Evolutionary conservation across 768 basidiomycete genomes (phyloP).

Genomic region (Baorangia bicolor): DNA sequence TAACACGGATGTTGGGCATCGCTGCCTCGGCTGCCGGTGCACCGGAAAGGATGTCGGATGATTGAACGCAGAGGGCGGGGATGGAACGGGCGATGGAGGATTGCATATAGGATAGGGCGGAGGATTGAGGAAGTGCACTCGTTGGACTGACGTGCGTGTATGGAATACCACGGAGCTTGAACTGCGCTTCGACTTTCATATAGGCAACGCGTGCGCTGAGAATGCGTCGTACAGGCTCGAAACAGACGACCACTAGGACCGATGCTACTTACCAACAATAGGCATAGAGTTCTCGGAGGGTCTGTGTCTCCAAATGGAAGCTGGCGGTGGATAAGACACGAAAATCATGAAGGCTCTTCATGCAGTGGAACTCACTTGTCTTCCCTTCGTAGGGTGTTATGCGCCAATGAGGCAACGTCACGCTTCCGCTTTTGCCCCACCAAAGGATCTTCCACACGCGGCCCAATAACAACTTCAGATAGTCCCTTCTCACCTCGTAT

Average conservation of each 20-base stretch:
- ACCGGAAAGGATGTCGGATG: constrained; percentile 75
- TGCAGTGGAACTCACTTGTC: constrained; percentile 24
- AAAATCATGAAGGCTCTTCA: background rate
- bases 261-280: constrained; percentile 76
- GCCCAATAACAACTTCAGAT: constrained; percentile 11
- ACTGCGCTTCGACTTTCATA: constrained; percentile 82
- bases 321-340: constrained; percentile 12
- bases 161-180: constrained; percentile 78
- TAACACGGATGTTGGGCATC: constrained; percentile 88
- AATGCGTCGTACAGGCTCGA: background rate
- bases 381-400: constrained; percentile 20
- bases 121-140: constrained; percentile 37
- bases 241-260: background rate
- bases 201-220: constrained; percentile 86
- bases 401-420: constrained; percentile 3
- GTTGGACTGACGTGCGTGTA: constrained; percentile 72
- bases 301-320: constrained; percentile 71
- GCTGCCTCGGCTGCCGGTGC: constrained; percentile 89
- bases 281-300: constrained; percentile 75
- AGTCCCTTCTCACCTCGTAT: constrained; percentile 50
- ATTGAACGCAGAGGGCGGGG: constrained; percentile 81
- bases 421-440: constrained; percentile 34
- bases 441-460: constrained; percentile 17
- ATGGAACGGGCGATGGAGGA: constrained; percentile 76
- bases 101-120: constrained; percentile 56